A percentile compares a stretch with the other conserved stretches of the same genome.
These are phyloP conservation scores for Firmiana major DNA, from an alignment of 345 rosid genomes.

Conservation along the genomic window DNA sequence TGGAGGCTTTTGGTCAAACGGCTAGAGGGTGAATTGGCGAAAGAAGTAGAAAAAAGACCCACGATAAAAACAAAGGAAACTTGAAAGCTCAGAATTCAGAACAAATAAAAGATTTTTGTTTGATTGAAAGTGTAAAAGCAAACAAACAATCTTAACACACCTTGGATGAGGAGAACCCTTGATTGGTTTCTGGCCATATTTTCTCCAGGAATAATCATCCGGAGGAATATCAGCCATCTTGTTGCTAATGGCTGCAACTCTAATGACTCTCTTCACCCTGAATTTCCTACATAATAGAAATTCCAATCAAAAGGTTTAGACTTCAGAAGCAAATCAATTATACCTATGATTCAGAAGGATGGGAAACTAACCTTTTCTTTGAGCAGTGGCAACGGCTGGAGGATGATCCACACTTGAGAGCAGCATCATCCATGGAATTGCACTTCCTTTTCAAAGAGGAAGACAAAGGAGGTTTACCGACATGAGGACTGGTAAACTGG, in stretches of 20 bases:
- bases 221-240: slow-evolving; percentile 93
- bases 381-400: slow-evolving; percentile 89
- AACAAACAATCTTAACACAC: slow-evolving; percentile 27
- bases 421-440: slow-evolving; percentile 57
- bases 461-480: slow-evolving; percentile 69
- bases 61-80: neutral
- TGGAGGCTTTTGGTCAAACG: slow-evolving; percentile 15
- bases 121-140: neutral
- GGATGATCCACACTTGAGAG: slow-evolving; percentile 57
- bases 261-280: slow-evolving; percentile 58
- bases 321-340: neutral
- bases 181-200: slow-evolving; percentile 95
- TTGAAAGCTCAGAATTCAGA: neutral
- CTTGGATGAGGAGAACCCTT: slow-evolving; percentile 99
- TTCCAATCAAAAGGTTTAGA: neutral
- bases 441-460: slow-evolving; percentile 65
- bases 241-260: slow-evolving; percentile 75
- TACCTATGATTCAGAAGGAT: neutral
- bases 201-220: slow-evolving; percentile 91
- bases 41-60: neutral
- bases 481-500: slow-evolving; percentile 53
- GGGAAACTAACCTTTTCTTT: slow-evolving; percentile 63
- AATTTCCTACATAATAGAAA: slow-evolving; percentile 51
- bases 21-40: slow-evolving; percentile 14
- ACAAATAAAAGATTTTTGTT: no score